These are phyloP conservation scores for Fusarium udum DNA, from an alignment of 2,329 filamentous ascomycete species.

Conservation along the genomic window DNA sequence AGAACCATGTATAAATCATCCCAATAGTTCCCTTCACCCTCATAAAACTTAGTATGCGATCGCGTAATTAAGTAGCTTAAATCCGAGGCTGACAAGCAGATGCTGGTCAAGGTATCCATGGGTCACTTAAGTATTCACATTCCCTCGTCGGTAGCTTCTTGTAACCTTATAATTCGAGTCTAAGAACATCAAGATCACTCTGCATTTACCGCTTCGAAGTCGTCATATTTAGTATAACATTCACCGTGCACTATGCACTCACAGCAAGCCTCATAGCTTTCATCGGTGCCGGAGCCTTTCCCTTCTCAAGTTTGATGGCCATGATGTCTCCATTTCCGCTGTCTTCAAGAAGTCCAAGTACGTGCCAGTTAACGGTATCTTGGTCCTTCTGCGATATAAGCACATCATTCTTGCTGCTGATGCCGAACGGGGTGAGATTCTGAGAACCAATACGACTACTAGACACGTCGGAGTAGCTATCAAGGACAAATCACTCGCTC, in stretches of 20 bases:
- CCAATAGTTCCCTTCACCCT: not conserved
- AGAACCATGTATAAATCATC: not conserved
- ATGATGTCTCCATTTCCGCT: not conserved
- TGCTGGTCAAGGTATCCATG: not conserved
- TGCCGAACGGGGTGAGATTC: not conserved
- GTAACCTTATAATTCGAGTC: too few species aligned
- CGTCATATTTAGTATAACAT: not conserved
- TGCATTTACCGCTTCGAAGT: too few species aligned
- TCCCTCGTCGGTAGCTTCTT: not conserved
- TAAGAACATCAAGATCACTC: not conserved
- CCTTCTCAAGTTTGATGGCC: not conserved
- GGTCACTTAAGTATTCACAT: not conserved
- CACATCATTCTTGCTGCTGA: slow-evolving; percentile 8
- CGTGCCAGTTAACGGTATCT: not conserved
- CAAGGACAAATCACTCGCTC: not conserved
- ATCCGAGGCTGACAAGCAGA: not conserved
- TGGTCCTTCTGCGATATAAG: not conserved
- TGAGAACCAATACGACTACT: not conserved
- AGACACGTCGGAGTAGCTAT: not conserved
- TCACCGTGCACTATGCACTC: not conserved
- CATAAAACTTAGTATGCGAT: not conserved
- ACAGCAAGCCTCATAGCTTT: not conserved
- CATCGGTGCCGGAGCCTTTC: not conserved
- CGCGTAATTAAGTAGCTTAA: not conserved
- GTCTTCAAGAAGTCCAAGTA: not conserved